Percentiles rank a stretch among this genome's conserved stretches.
Conservation (phyloP, 140 eudicot genomes). For the Stevia rebaudiana region DNA sequence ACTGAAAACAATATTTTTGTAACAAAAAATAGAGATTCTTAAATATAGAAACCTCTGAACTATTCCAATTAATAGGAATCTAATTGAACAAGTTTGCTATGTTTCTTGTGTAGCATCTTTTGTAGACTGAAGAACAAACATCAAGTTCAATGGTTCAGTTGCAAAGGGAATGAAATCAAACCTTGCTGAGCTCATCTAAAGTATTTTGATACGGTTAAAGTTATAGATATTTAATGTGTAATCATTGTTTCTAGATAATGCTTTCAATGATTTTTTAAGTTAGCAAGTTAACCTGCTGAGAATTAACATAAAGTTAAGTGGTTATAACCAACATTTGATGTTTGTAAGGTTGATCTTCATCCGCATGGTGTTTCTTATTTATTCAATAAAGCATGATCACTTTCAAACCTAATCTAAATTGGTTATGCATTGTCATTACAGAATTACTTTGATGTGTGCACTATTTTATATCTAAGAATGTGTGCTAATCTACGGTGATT, state of each 20-base stretch:
- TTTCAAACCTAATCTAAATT: too few relatives aligned
- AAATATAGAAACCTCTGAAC: too few relatives aligned
- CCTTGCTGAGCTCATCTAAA: slow-evolving; percentile 93
- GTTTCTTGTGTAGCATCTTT: slow-evolving; percentile 59
- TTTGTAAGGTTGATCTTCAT: slow-evolving; percentile 90
- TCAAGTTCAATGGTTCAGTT: slow-evolving; percentile 81
- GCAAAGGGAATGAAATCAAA: slow-evolving; percentile 81
- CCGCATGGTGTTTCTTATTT: too few relatives aligned
- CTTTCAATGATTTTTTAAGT: neutral
- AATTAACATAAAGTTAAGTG: slow-evolving; percentile 9
- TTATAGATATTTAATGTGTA: neutral
- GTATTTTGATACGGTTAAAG: slow-evolving; percentile 90
- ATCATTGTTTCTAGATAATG: neutral
- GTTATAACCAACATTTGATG: slow-evolving; percentile 10
- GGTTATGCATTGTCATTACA: too few relatives aligned
- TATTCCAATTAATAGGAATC: neutral
- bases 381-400: too few relatives aligned
- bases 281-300: neutral
- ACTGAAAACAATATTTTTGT: too few relatives aligned
- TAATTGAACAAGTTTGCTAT: neutral
- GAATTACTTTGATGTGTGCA: too few relatives aligned
- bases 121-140: slow-evolving; percentile 91
- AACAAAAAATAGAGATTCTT: too few relatives aligned
- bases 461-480: too few relatives aligned
- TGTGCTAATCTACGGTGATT: too few relatives aligned